Percentiles rank a stretch among this genome's conserved stretches.
These are phyloP conservation scores for Moniliophthora roreri DNA, from an alignment of 1,284 basidiomycete species.

Conservation along the genomic window DNA sequence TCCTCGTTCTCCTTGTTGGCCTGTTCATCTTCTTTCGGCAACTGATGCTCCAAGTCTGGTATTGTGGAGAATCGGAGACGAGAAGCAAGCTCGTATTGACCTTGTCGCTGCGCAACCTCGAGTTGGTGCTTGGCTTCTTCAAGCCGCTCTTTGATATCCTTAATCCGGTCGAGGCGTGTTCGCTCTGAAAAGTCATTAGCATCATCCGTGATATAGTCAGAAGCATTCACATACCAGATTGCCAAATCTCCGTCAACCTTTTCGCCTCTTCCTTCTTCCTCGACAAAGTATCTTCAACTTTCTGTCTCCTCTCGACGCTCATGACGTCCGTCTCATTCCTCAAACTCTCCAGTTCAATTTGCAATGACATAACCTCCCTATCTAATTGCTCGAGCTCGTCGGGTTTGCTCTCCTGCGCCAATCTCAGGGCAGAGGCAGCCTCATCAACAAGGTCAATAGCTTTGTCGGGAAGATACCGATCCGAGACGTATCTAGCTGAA, in stretches of 20 bases:
- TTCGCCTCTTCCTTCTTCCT: slow-evolving; percentile 62
- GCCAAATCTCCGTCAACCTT: slow-evolving; percentile 71
- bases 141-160: slow-evolving; percentile 76
- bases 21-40: slow-evolving; percentile 64
- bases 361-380: slow-evolving; percentile 80
- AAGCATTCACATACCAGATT: slow-evolving; percentile 47
- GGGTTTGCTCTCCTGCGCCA: slow-evolving; percentile 91
- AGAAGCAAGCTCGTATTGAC: slow-evolving; percentile 81
- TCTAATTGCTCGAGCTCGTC: slow-evolving; percentile 84
- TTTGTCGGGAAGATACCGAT: slow-evolving; percentile 88
- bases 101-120: slow-evolving; percentile 85
- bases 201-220: not conserved
- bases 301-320: slow-evolving; percentile 68
- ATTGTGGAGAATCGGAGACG: slow-evolving; percentile 83
- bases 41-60: slow-evolving; percentile 74
- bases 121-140: slow-evolving; percentile 85
- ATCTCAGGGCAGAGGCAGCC: slow-evolving; percentile 82
- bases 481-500: slow-evolving; percentile 80
- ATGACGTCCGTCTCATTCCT: slow-evolving; percentile 88
- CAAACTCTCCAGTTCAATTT: slow-evolving; percentile 90
- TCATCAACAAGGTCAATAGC: slow-evolving; percentile 91
- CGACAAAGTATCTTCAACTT: slow-evolving; percentile 66
- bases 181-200: slow-evolving; percentile 53
- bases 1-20: slow-evolving; percentile 33
- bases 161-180: slow-evolving; percentile 72